These are phyloP conservation scores for Roridomyces roridus DNA, from an alignment of 768 basidiomycete species.

Conservation along the genomic window DNA sequence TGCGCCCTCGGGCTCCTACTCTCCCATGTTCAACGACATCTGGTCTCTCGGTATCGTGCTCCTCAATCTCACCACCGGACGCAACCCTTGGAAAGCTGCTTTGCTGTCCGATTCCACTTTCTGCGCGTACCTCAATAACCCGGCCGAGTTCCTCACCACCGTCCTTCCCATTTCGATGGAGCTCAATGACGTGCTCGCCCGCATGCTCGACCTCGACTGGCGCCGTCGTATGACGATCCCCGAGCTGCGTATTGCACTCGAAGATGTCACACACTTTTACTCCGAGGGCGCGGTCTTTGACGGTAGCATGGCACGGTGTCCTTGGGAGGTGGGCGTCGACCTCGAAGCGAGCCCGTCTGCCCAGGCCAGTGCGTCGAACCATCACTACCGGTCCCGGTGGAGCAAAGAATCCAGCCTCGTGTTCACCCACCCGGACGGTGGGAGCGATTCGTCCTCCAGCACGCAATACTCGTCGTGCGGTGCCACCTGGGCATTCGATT, in stretches of 20 bases:
- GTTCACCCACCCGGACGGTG: slow-evolving; percentile 29
- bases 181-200: slow-evolving; percentile 75
- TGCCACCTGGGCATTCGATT: slow-evolving; percentile 63
- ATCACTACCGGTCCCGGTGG: slow-evolving; percentile 45
- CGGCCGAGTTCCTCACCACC: slow-evolving; percentile 78
- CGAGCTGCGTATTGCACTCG: slow-evolving; percentile 63
- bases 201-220: slow-evolving; percentile 78
- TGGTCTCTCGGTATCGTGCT: slow-evolving; percentile 98
- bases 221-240: slow-evolving; percentile 53
- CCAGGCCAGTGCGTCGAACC: slow-evolving; percentile 29
- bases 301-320: slow-evolving; percentile 78
- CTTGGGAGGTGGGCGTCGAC: slow-evolving; percentile 76
- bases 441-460: slow-evolving; percentile 23
- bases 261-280: slow-evolving; percentile 69
- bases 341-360: slow-evolving; percentile 43
- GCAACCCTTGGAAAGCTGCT: slow-evolving; percentile 97
- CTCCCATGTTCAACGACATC: slow-evolving; percentile 88
- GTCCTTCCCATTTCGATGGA: slow-evolving; percentile 83
- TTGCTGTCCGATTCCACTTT: slow-evolving; percentile 85
- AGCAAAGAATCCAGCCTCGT: slow-evolving; percentile 39
- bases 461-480: slow-evolving; percentile 51
- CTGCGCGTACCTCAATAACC: slow-evolving; percentile 83
- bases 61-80: slow-evolving; percentile 91
- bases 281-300: slow-evolving; percentile 79
- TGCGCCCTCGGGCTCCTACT: slow-evolving; percentile 72